These are phyloP conservation scores for Phytophthora pistaciae DNA, from an alignment of 352 stramenopile genomes.

Conservation along the genomic window DNA sequence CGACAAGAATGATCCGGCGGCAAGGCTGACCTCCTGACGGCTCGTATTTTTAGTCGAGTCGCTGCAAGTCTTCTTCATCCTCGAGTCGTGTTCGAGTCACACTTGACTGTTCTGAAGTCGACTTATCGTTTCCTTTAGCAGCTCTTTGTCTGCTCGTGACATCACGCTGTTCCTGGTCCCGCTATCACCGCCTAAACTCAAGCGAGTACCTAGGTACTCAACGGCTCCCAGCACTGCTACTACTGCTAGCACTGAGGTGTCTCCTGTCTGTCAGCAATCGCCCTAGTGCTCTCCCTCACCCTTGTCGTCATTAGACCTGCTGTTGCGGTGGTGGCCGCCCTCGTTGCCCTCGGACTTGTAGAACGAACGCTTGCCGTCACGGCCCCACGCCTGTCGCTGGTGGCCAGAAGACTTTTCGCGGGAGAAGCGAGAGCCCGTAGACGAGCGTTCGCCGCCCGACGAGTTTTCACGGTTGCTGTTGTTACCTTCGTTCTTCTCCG, in stretches of 20 bases:
- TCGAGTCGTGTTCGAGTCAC: constrained; percentile 19
- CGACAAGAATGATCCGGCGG: constrained; percentile 14
- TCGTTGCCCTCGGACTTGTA: constrained; percentile 59
- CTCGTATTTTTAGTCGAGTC: constrained; percentile 48
- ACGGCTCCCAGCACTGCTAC: constrained; percentile 4
- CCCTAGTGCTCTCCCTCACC: constrained; percentile 29
- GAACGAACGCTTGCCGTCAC: constrained; percentile 68
- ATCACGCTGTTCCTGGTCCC: constrained; percentile 3
- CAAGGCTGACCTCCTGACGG: constrained; percentile 10
- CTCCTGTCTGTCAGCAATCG: neutral
- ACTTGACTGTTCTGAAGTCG: constrained; percentile 17
- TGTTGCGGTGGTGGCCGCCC: constrained; percentile 39
- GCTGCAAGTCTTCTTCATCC: constrained; percentile 43
- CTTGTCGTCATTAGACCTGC: constrained; percentile 44
- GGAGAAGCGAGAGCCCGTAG: constrained; percentile 57
- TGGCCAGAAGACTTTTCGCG: constrained; percentile 54
- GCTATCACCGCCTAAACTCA: neutral
- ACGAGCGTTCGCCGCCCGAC: constrained; percentile 31
- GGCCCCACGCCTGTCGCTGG: constrained; percentile 64
- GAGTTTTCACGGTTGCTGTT: constrained; percentile 37
- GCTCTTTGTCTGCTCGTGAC: constrained; percentile 7
- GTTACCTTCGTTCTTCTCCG: constrained; percentile 56
- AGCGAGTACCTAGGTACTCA: constrained; percentile 14
- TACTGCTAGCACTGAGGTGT: constrained; percentile 4
- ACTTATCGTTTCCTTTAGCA: constrained; percentile 18